Conservation (phyloP, 2,329 filamentous ascomycete genomes). For the Pseudomassariella vexata region DNA sequence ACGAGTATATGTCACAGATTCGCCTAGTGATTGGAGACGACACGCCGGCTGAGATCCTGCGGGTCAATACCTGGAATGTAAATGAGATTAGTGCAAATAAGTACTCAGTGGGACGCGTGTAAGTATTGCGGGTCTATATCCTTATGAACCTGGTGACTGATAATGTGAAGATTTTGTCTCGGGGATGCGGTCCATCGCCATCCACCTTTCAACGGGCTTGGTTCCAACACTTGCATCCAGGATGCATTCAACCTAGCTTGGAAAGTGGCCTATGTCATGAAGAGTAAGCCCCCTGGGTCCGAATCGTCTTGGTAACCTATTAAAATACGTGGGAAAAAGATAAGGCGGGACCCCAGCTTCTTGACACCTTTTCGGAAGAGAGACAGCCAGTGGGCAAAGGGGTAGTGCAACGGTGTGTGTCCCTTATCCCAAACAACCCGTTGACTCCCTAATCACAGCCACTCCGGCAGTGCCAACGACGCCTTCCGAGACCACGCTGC, state of each 20-base stretch:
- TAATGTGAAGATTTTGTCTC: constrained; percentile 34
- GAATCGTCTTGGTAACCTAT: constrained; percentile 31
- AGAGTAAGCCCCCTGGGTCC: constrained; percentile 31
- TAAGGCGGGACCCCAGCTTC: neutral
- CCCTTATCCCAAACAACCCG: too few relatives aligned
- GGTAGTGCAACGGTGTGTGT: constrained; percentile 42
- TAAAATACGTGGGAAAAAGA: too few relatives aligned
- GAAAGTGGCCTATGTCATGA: constrained; percentile 45
- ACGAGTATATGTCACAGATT: constrained; percentile 35
- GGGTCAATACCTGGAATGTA: constrained; percentile 52
- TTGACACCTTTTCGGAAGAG: constrained; percentile 21
- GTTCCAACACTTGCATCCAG: constrained; percentile 54
- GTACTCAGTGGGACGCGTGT: constrained; percentile 46
- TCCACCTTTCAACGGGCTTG: constrained; percentile 50
- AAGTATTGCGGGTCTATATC: constrained; percentile 16
- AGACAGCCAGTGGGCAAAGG: constrained; percentile 42
- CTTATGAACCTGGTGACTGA: neutral
- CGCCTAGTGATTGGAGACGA: constrained; percentile 45
- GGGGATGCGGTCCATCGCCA: constrained; percentile 55
- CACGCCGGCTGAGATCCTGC: constrained; percentile 41
- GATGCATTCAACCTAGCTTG: constrained; percentile 52
- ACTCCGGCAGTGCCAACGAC: constrained; percentile 55
- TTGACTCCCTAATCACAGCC: too few relatives aligned
- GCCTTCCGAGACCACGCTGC: constrained; percentile 45
- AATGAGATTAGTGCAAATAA: constrained; percentile 55